phyloP scores from a whole-genome alignment of 805 yeast species.

The Ogataea salicorniae region DNA sequence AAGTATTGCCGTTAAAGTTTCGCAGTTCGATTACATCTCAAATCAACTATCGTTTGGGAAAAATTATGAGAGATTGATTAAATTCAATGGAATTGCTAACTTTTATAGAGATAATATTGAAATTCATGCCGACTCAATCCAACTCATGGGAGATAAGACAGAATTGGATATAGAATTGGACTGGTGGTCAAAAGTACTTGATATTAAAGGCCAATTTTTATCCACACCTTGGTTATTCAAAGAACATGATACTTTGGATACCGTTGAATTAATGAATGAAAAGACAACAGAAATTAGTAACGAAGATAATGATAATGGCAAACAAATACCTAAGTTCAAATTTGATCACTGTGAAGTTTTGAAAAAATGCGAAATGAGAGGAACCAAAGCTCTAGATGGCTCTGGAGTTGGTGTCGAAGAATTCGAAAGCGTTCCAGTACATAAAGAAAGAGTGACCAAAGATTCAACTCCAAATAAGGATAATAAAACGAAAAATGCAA shows the following conservation, averaged over 20 bases:
- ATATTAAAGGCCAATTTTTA: conserved; percentile 18
- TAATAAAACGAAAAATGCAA: background rate
- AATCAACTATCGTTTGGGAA: conserved; percentile 18
- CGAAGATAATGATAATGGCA: background rate
- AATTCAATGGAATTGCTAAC: conserved; percentile 23
- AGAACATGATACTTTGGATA: conserved; percentile 9
- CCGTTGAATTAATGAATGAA: background rate
- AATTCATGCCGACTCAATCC: conserved; percentile 26
- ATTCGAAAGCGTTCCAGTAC: conserved; percentile 9
- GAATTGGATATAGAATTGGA: conserved; percentile 28
- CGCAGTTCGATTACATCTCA: conserved; percentile 12
- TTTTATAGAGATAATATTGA: conserved; percentile 23
- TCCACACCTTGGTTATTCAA: conserved; percentile 32
- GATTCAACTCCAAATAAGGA: background rate
- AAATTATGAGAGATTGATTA: conserved; percentile 24
- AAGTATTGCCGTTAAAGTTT: conserved; percentile 11
- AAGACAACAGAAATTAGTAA: background rate
- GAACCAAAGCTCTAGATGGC: background rate
- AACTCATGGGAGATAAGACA: conserved; percentile 16
- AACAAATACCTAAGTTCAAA: background rate
- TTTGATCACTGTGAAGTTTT: background rate
- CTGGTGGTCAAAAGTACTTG: conserved; percentile 33
- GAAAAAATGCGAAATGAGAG: background rate
- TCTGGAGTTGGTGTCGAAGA: background rate
- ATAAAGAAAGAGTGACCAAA: conserved; percentile 1